A percentile compares a stretch with the other conserved stretches of the same genome.
These are phyloP conservation scores for Mycena pura DNA, from an alignment of 768 basidiomycete genomes.

Conservation along the genomic window DNA sequence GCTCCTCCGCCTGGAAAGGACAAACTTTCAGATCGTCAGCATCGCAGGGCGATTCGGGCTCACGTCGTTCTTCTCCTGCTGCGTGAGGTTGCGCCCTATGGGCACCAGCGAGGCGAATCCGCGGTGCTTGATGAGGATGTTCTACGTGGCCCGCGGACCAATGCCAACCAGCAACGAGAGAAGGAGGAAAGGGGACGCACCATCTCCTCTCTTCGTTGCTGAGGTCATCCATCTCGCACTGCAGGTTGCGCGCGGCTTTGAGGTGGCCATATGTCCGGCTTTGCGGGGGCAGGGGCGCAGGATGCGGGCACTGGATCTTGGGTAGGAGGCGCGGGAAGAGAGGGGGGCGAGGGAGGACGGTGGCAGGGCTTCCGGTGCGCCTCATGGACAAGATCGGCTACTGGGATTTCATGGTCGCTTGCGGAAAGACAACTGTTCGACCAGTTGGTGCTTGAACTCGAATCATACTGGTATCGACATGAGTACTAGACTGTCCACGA, in stretches of 20 bases:
- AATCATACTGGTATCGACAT: too few relatives aligned
- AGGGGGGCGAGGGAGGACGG: slow-evolving; percentile 69
- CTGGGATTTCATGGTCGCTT: too few relatives aligned
- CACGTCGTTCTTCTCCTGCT: slow-evolving; percentile 85
- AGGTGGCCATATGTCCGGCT: slow-evolving; percentile 62
- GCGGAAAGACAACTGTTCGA: too few relatives aligned
- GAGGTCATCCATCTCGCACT: slow-evolving; percentile 81
- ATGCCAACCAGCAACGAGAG: slow-evolving; percentile 15
- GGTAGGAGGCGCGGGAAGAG: slow-evolving; percentile 73
- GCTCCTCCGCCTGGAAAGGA: slow-evolving; percentile 49
- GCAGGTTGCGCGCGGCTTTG: slow-evolving; percentile 69
- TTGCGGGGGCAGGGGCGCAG: slow-evolving; percentile 59
- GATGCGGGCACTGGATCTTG: slow-evolving; percentile 67
- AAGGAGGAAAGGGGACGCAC: slow-evolving; percentile 40
- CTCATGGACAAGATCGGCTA: too few relatives aligned
- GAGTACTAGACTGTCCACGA: too few relatives aligned
- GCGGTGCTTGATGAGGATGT: slow-evolving; percentile 63
- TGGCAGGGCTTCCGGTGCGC: too few relatives aligned
- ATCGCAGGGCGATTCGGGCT: slow-evolving; percentile 24
- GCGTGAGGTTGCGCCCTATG: slow-evolving; percentile 75
- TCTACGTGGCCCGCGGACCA: slow-evolving; percentile 50
- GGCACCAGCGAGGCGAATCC: slow-evolving; percentile 75
- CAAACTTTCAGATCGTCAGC: not conserved
- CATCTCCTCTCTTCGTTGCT: slow-evolving; percentile 84
- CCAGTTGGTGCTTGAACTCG: too few relatives aligned